A percentile compares a stretch with the other conserved stretches of the same genome.
phyloP scores from a whole-genome alignment of 768 basidiomycete species.

The Amanita pseudoporphyria region DNA sequence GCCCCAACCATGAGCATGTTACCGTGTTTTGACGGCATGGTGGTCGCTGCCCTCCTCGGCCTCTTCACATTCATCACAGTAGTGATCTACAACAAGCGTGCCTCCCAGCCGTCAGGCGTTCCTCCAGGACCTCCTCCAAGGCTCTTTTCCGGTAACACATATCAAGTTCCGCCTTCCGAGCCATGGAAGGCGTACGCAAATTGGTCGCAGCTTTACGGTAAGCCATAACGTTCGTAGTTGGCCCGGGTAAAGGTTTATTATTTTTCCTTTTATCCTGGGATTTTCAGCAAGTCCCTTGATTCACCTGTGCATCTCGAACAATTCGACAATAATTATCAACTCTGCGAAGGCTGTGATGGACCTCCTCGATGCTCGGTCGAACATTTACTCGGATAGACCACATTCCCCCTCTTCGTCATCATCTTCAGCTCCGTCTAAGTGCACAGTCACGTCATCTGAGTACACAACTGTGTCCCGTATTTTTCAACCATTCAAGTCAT shows the following conservation, averaged over 20 bases:
- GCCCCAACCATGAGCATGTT: not conserved
- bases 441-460: not conserved
- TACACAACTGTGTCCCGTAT: not conserved
- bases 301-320: constrained; percentile 26
- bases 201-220: constrained; percentile 21
- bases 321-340: constrained; percentile 37
- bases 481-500: constrained; percentile 11
- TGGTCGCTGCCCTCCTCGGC: not conserved
- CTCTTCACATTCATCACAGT: constrained; percentile 9
- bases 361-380: constrained; percentile 37
- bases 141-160: constrained; percentile 19
- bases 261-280: not conserved
- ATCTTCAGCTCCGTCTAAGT: not conserved
- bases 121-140: constrained; percentile 4
- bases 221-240: constrained; percentile 7
- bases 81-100: constrained; percentile 16
- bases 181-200: constrained; percentile 8
- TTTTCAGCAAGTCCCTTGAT: constrained; percentile 27
- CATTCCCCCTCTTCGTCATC: constrained; percentile 14
- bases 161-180: constrained; percentile 1
- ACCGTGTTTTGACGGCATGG: not conserved
- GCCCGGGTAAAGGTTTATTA: not conserved
- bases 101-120: constrained; percentile 14
- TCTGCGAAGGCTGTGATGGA: constrained; percentile 30
- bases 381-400: constrained; percentile 42